Conservation (phyloP, 2,329 filamentous ascomycete species). For the Fusarium sp. region DNA sequence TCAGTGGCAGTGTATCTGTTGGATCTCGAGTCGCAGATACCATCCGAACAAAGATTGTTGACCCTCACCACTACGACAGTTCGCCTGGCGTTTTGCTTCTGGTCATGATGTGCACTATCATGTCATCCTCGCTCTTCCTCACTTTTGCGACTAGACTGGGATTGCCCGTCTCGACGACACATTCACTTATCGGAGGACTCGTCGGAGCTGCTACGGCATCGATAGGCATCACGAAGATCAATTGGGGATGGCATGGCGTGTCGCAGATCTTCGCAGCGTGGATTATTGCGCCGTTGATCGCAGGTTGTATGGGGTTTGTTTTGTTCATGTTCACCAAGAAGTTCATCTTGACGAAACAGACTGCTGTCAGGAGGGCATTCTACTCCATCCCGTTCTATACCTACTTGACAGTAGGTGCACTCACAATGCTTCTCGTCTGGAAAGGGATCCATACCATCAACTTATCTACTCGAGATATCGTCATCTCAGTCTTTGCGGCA, state of each 20-base stretch:
- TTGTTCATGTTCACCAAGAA: constrained; percentile 51
- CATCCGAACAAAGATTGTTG: constrained; percentile 64
- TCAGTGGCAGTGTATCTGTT: constrained; percentile 67
- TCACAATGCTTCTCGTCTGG: constrained; percentile 63
- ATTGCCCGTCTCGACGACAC: constrained; percentile 64
- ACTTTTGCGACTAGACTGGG: constrained; percentile 62
- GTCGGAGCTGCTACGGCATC: constrained; percentile 50
- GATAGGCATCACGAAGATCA: constrained; percentile 49
- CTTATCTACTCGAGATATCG: constrained; percentile 33
- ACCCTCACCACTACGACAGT: constrained; percentile 60
- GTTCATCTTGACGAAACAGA: constrained; percentile 42
- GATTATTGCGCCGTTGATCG: constrained; percentile 49
- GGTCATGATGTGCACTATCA: constrained; percentile 63
- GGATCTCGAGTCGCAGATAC: constrained; percentile 69
- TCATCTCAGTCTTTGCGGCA: constrained; percentile 55
- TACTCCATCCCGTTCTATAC: constrained; percentile 51
- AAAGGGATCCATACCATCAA: constrained; percentile 47
- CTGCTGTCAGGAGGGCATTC: constrained; percentile 48
- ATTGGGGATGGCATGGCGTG: constrained; percentile 51
- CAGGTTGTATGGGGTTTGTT: constrained; percentile 45
- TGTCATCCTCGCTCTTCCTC: constrained; percentile 62
- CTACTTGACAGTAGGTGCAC: constrained; percentile 49
- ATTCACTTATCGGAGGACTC: constrained; percentile 58
- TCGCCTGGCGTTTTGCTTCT: constrained; percentile 64
- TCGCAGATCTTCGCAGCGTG: constrained; percentile 53